Base-by-base conservation (phyloP, 192 early-diverging fungal genomes). In the Mortierella antarctica region DNA sequence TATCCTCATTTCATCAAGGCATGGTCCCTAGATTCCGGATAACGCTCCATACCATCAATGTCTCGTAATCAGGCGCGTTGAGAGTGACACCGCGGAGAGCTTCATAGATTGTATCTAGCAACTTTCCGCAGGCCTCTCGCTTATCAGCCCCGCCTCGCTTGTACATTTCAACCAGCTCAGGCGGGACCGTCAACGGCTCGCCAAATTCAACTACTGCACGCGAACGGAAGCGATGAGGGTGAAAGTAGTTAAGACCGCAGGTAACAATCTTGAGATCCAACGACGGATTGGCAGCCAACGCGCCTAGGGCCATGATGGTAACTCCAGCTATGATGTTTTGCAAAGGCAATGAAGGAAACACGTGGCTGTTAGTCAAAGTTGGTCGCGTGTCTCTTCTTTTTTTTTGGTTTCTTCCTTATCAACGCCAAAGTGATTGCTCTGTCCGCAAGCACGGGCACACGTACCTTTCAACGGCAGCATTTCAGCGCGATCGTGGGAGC, bases 121-220 rank as follows among this genome's bases (percentile, higher is more conserved):
- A 83, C 63, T 87, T 87, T 13, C 86, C 85, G 72, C 94, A 93
- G 4, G 98, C 96, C 20, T 92, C 82, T 45, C 97, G 87, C 82
- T 95, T 96, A 2, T 93, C 90, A 0, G 79, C 67, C 12, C 98
- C 98, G 61, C 97, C 97, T 45, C 81, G 70, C 59, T 86, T 91
- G 84, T 94, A 99, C 74, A 92, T 88, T 31, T 91, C 89, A 20
- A 99, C 93, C 9, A 95, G 82, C 71, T 96, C 93, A 6, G 82
- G 68, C 11, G 92, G 82, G 8, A 99, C 88, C 12, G 90, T 87
- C 65, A 99, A 93, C 0, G 96, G 95, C 49, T 95, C 89, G 48
- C 98, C 96, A 88, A 96, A 99, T 82, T 99, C 97, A 47, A 98
- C 90, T 45, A 98, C 97, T n/a, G 97, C 96, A 62, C 96, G 92